phyloP scores from a whole-genome alignment of 768 basidiomycete species.

The Pseudohyphozyma bogoriensis region DNA sequence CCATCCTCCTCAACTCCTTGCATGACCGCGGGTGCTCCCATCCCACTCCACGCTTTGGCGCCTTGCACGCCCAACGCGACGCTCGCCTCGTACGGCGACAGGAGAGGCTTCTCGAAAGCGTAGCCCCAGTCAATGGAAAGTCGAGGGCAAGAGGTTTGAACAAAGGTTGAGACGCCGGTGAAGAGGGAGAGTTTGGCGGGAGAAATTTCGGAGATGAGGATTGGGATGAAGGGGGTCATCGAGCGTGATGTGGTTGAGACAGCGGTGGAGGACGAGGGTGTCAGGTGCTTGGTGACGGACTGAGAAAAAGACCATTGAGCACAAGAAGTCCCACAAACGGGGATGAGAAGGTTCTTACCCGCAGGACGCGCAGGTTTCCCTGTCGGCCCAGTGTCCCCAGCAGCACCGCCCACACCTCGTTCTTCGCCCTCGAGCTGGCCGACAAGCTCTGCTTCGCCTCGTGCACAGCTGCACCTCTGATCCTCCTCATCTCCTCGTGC shows the following conservation, averaged over 20 bases:
- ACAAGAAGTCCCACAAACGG: not conserved
- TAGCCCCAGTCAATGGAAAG: slow-evolving; percentile 98
- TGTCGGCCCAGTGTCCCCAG: slow-evolving; percentile 91
- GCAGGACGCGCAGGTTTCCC: slow-evolving; percentile 79
- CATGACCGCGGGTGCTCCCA: slow-evolving; percentile 7
- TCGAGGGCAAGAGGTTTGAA: slow-evolving; percentile 93
- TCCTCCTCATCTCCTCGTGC: slow-evolving; percentile 70
- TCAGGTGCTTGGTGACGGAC: slow-evolving; percentile 65
- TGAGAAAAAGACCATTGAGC: slow-evolving; percentile 32
- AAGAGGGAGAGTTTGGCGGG: slow-evolving; percentile 85
- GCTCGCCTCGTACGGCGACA: slow-evolving; percentile 87
- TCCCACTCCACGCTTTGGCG: slow-evolving; percentile 23
- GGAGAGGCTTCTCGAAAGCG: slow-evolving; percentile 75
- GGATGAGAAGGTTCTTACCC: slow-evolving; percentile 43
- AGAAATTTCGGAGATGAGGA: slow-evolving; percentile 92
- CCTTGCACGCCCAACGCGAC: slow-evolving; percentile 61
- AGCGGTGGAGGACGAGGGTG: slow-evolving; percentile 43
- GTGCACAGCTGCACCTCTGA: slow-evolving; percentile 65
- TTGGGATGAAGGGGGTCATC: slow-evolving; percentile 48
- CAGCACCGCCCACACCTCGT: slow-evolving; percentile 67
- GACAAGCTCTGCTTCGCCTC: slow-evolving; percentile 53
- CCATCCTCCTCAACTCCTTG: slow-evolving; percentile 36
- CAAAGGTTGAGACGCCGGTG: slow-evolving; percentile 68
- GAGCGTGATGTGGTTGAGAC: not conserved
- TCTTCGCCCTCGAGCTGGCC: not conserved